Percentiles rank a stretch among this genome's conserved stretches.
phyloP scores from a whole-genome alignment of 176 grass and related monocot species.

The Oryza officinalis region DNA sequence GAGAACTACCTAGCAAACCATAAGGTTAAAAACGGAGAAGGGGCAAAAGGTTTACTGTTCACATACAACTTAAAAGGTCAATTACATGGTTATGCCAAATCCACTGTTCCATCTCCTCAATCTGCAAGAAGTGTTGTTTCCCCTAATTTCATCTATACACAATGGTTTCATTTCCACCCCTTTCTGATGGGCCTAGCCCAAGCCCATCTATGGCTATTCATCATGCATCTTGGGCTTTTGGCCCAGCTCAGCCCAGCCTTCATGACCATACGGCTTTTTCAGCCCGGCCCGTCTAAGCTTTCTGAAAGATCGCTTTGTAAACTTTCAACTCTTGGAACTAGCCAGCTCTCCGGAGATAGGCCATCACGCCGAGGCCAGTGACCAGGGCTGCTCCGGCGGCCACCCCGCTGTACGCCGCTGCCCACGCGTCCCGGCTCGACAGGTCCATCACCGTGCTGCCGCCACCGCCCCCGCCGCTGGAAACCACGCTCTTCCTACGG shows the following conservation, averaged over 20 bases:
- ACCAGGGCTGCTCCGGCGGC: conserved; percentile 62
- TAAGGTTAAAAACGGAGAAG: too few relatives aligned
- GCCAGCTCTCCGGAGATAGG: conserved; percentile 53
- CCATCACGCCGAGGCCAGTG: conserved; percentile 59
- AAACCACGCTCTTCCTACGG: conserved; percentile 16
- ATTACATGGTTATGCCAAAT: too few relatives aligned
- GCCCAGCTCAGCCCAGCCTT: not conserved
- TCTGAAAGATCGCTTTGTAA: not conserved
- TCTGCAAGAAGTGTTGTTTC: too few relatives aligned
- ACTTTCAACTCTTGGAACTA: not conserved
- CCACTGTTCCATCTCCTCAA: too few relatives aligned
- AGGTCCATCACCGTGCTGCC: conserved; percentile 22
- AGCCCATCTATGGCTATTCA: not conserved
- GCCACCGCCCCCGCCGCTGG: not conserved
- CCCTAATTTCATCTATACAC: too few relatives aligned
- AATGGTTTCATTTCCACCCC: too few relatives aligned
- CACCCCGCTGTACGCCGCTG: conserved; percentile 48
- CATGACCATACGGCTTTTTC: not conserved
- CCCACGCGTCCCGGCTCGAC: conserved; percentile 44
- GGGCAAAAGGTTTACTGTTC: too few relatives aligned
- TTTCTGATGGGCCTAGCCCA: not conserved
- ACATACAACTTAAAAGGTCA: too few relatives aligned
- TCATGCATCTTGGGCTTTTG: not conserved
- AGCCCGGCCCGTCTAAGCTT: not conserved
- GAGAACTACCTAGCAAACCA: too few relatives aligned